Base-by-base conservation (phyloP, 805 yeast species). In the Metschnikowia dekortorum region DNA sequence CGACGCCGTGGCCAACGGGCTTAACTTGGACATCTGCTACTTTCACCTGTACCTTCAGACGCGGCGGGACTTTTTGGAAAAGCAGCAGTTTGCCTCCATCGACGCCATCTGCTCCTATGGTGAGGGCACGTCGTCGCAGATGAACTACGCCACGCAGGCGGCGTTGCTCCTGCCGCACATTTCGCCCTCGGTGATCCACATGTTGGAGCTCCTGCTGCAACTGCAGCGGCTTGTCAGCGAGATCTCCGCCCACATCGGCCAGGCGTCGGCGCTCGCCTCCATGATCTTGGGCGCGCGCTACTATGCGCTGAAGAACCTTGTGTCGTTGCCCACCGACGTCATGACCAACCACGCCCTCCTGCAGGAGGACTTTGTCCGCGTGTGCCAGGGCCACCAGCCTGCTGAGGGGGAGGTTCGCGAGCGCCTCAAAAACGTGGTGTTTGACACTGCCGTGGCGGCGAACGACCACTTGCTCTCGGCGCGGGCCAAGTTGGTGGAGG, bases 381-480 rank as follows among this genome's bases (percentile, higher is more conserved):
- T 74, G 7, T 54, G 70, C 16, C 78, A 74, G 57, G 80, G 81
- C 6, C 75, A 77, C 29, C 56, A 73, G 8, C 50, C 54, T 26
- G 63, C 63, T 9, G 62, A 60, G 4, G 53, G 59, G 3, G 71
- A 64, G n/a, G 55, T 63, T 2, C 54, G 61, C 30, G 71, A 69
- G 8, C 67, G 66, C 47, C 58, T 86, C 50, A 77, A 79, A 52
- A 82, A 84, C 59, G 80, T 83, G 8, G 73, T 86, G 1, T 89
- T 78, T 60, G 88, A 84, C 43, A 79, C 85, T 5, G 87, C 94
- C 2, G 81, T 85, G 5, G 69, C 76, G 0, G 94, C 96, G 2
- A 88, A 89, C 66, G 96, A 88, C 63, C 96, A 88, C 64, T 61
- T 89, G 2, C 63, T 88, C 4, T 72, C 90, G 0, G 89, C 94